Evolutionary conservation across 2,329 filamentous ascomycete genomes (phyloP), one percentile per base, ranked within the genome.

Genomic region (Sporothrix inflata): DNA sequence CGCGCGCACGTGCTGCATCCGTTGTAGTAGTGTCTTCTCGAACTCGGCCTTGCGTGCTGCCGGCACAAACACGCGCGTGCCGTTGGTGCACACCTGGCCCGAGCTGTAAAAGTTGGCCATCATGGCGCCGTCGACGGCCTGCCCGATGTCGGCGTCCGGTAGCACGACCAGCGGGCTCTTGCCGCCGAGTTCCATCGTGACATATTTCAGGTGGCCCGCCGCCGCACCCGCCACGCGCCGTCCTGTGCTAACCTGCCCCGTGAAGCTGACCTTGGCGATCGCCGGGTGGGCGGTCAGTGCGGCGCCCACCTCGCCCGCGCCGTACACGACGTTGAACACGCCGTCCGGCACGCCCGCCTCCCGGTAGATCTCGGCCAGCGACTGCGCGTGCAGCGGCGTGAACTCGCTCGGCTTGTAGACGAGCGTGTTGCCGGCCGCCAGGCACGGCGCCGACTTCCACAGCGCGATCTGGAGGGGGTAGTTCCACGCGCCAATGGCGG

Each of bases 41-140:
- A 76, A 76, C 0, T 83, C 84, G 16, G 82, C 72, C 79, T 94
- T 90, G 80, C 94, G 85, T 49, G 82, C 79, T 45, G 85, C 82
- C 0, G 92, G 93, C 2, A 97, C 87, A 79, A 97, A 97, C 45
- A 97, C 94, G 12, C 94, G 87, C 0, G 94, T 97, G 67, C 94
- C 94, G 80, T 97, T 97, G 68, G 94, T 97, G 86, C 94, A 97
- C 68, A 97, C 94, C 81, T 97, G 94, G 40, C 94, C 94, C 0
- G 92, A 92, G 76, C 91, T 94, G 85, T 92, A 97, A 83, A 97
- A 97, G 81, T 97, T 97, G 77, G 94, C 94, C 85, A 97, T 93
- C 91, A 97, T 94, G 75, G 93, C 94, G 40, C 93, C 92, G 78
- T 97, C 91, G 45, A 93, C 94, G n/a, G 94, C 94, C 77, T 89